Evolutionary conservation across 2,329 filamentous ascomycete species (phyloP).

Genomic region (Fusarium zealandicum): DNA sequence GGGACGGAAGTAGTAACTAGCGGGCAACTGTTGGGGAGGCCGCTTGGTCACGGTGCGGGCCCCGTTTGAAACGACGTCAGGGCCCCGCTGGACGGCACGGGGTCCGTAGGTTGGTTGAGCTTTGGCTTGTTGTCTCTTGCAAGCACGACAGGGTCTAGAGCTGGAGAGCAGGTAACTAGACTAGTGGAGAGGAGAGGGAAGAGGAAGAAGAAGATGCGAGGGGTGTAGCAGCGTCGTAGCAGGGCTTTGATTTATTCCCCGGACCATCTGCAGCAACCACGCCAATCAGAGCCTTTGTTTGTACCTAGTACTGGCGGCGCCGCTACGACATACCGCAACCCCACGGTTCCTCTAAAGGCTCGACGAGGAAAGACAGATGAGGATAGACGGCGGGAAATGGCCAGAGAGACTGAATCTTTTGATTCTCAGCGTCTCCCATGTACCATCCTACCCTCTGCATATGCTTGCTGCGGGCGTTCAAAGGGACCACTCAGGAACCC

Average conservation of each 20-base stretch:
- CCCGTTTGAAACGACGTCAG: conserved; percentile 39
- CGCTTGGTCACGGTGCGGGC: background rate
- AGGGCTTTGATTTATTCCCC: conserved; percentile 15
- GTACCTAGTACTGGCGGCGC: too few relatives aligned
- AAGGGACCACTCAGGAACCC: conserved; percentile 7
- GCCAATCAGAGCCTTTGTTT: conserved; percentile 3
- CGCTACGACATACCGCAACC: background rate
- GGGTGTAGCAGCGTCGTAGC: conserved; percentile 16
- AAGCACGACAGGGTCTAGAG: conserved; percentile 7
- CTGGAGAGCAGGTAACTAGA: too few relatives aligned
- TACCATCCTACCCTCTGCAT: conserved; percentile 1
- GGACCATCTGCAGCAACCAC: conserved; percentile 13
- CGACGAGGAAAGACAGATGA: too few relatives aligned
- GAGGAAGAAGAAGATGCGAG: conserved; percentile 5
- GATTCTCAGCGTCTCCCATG: too few relatives aligned
- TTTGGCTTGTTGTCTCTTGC: conserved; percentile 11
- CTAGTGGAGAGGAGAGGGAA: background rate
- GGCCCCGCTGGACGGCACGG: conserved; percentile 37
- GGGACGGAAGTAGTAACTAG: conserved; percentile 17
- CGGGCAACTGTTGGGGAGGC: conserved; percentile 28
- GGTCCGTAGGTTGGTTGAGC: conserved; percentile 25
- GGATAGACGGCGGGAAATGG: too few relatives aligned
- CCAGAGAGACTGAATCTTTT: background rate
- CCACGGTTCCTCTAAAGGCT: background rate
- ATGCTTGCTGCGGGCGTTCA: conserved; percentile 15